Evolutionary conservation across 768 basidiomycete genomes (phyloP), one percentile per base, ranked within the genome.

Genomic region (Gyrodon lividus): DNA sequence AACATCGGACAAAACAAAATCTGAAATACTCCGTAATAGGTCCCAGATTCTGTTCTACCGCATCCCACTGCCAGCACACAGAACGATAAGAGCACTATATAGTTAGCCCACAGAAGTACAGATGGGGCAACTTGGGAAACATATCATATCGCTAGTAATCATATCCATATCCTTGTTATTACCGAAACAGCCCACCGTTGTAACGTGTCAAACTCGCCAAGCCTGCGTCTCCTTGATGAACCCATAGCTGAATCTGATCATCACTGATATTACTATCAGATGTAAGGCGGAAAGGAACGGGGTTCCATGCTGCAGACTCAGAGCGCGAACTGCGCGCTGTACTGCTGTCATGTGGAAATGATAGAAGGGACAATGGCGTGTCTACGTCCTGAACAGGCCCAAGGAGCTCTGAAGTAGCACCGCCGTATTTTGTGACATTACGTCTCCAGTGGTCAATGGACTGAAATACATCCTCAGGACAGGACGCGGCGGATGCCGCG

Each of bases 361-460:
- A 57, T 12, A 59, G 52, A 2, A 63, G 22, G 4, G 58, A 37
- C 9, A 55, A 9, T 0, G 51, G 42, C 4, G 44, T n/a, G 4
- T 51, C 61, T 22, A 30, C 22, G 19, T 57, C 61, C 5, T 63
- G 58, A 17, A 57, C 49, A 40, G 53, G 51, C 14, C 60, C 61
- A 37, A 63, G 38, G 35, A 59, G 61, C 19, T 43, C 55, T 5
- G 42, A 30, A 17, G 31, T 10, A 16, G 24, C 33, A 37, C 8
- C 42, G n/a, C 42, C 44, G 23, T 48, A 46, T 26, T 55, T 34
- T 26, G 54, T 47, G 16, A 63, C 51, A 40, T 55, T 45, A 33
- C 39, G 59, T 48, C 62, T 63, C 62, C 62, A 63, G 17, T 41
- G 56, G 43, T 63, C 59, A 30, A 63, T 64, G 5, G 55, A 61